phyloP scores from a whole-genome alignment of 345 rosid species.

The Lepidium sativum region DNA sequence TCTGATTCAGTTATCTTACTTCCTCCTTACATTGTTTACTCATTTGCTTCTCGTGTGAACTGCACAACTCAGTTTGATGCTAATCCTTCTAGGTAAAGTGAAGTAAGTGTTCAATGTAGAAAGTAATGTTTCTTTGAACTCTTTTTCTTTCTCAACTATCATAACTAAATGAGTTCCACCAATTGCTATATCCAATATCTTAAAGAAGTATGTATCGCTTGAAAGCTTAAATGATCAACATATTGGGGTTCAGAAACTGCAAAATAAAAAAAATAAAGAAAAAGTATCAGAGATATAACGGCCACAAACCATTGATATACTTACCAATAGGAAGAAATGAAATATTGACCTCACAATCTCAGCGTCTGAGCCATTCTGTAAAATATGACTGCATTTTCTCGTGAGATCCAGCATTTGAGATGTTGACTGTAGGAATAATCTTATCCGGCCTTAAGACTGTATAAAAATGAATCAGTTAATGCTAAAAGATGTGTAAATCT shows the following conservation, averaged over 20 bases:
- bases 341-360: conserved; percentile 1
- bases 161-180: conserved; percentile 6
- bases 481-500: background rate
- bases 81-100: background rate
- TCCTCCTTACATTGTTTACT: background rate
- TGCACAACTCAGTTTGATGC: background rate
- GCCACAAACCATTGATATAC: background rate
- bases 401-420: conserved; percentile 45
- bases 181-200: background rate
- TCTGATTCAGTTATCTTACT: background rate
- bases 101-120: background rate
- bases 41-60: background rate
- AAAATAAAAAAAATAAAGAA: background rate
- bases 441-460: conserved; percentile 64
- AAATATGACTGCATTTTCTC: conserved; percentile 71
- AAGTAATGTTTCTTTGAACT: background rate
- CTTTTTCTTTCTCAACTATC: conserved; percentile 1
- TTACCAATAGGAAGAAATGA: background rate
- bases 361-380: conserved; percentile 52
- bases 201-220: conserved; percentile 1
- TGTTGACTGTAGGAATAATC: conserved; percentile 76
- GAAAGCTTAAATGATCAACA: background rate
- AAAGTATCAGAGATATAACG: too few species aligned
- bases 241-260: background rate
- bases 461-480: background rate